Percentiles rank a stretch among this genome's conserved stretches.
phyloP scores from a whole-genome alignment of 2,329 filamentous ascomycete genomes.

The Rhinocladiella mackenziei region DNA sequence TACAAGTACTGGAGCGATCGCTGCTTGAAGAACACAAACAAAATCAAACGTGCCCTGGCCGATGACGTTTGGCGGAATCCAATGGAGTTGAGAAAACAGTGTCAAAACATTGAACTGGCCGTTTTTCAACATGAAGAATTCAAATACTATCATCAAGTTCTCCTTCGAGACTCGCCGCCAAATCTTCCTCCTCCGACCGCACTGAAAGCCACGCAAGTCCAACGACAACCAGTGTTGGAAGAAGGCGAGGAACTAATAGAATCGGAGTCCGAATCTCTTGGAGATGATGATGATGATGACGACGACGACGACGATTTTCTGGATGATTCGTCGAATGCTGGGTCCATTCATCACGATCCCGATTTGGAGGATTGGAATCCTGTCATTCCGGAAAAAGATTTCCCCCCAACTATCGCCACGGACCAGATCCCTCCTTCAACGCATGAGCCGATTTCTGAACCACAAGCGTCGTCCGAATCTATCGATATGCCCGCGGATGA shows the following conservation, averaged over 20 bases:
- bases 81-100: conserved; percentile 53
- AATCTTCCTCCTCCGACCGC: conserved; percentile 23
- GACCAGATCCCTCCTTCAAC: no score
- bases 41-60: conserved; percentile 52
- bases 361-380: conserved; percentile 19
- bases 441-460: no score
- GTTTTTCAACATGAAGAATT: conserved; percentile 54
- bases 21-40: conserved; percentile 53
- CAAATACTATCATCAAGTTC: conserved; percentile 45
- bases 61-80: conserved; percentile 51
- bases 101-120: conserved; percentile 59
- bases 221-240: conserved; percentile 28
- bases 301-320: conserved; percentile 51
- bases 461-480: no score
- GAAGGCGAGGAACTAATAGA: conserved; percentile 49
- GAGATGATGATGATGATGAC: conserved; percentile 46
- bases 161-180: conserved; percentile 36
- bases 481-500: no score
- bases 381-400: conserved; percentile 6
- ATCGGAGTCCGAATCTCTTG: conserved; percentile 25
- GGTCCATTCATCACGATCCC: conserved; percentile 18
- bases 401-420: no score
- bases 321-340: conserved; percentile 28
- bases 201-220: conserved; percentile 5
- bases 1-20: conserved; percentile 44